phyloP scores from a whole-genome alignment of 441 rosid genomes.

The Gossypium aridum region DNA sequence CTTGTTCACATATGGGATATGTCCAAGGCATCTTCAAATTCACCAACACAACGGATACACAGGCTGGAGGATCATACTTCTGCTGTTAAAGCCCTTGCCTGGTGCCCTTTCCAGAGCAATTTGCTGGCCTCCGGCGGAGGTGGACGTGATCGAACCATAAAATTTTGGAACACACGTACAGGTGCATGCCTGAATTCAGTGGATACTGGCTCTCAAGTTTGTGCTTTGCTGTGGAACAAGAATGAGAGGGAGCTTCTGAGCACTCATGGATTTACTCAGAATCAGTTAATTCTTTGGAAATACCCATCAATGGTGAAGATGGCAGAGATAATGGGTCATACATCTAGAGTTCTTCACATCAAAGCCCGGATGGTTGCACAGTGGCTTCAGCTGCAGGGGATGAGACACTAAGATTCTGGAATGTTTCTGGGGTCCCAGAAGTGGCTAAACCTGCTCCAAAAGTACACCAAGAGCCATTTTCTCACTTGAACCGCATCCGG shows the following conservation, averaged over 20 bases:
- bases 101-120: constrained; percentile 15
- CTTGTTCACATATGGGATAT: too few relatives aligned
- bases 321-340: constrained; percentile 42
- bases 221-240: constrained; percentile 38
- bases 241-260: constrained; percentile 40
- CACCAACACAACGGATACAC: constrained; percentile 31
- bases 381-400: constrained; percentile 61
- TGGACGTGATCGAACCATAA: constrained; percentile 30
- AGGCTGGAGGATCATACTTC: constrained; percentile 34
- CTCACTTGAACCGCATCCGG: constrained; percentile 45
- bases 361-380: constrained; percentile 64
- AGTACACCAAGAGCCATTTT: constrained; percentile 38
- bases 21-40: too few relatives aligned
- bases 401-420: constrained; percentile 13
- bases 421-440: constrained; percentile 17
- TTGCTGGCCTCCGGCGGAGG: constrained; percentile 38
- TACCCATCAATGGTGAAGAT: constrained; percentile 45
- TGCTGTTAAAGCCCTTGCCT: constrained; percentile 38
- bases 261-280: constrained; percentile 38
- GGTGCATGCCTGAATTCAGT: constrained; percentile 41
- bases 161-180: constrained; percentile 34
- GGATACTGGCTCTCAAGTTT: constrained; percentile 13
- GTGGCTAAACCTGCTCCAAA: constrained; percentile 39
- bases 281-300: constrained; percentile 48
- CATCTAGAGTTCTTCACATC: constrained; percentile 39